phyloP scores from a whole-genome alignment of 1,284 basidiomycete species.

The Sporisorium graminicola region DNA sequence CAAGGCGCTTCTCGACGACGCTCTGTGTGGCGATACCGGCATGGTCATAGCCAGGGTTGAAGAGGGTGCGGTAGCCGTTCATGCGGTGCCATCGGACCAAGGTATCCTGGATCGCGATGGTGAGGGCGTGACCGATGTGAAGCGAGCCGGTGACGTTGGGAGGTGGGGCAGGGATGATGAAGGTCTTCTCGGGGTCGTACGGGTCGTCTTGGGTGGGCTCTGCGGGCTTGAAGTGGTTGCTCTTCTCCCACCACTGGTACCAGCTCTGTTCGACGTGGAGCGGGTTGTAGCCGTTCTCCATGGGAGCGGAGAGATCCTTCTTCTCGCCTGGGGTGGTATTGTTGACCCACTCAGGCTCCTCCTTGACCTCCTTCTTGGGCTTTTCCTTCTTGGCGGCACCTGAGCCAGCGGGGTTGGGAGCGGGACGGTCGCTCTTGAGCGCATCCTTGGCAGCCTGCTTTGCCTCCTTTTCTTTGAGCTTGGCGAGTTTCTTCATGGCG shows the following conservation, averaged over 20 bases:
- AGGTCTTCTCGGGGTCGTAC: slow-evolving; percentile 72
- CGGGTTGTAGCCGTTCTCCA: slow-evolving; percentile 93
- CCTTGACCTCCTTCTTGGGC: slow-evolving; percentile 65
- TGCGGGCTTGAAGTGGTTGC: slow-evolving; percentile 88
- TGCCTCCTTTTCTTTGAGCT: slow-evolving; percentile 64
- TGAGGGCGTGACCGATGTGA: slow-evolving; percentile 96
- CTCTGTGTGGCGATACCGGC: slow-evolving; percentile 99
- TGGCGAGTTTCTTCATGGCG: slow-evolving; percentile 64
- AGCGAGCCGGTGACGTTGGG: slow-evolving; percentile 98
- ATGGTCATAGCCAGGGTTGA: slow-evolving; percentile 96
- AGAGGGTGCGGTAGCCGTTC: slow-evolving; percentile 91
- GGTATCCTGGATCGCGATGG: slow-evolving; percentile 90
- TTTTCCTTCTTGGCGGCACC: slow-evolving; percentile 66
- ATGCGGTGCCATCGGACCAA: slow-evolving; percentile 74
- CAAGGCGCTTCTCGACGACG: slow-evolving; percentile 93
- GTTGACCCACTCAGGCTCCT: slow-evolving; percentile 66
- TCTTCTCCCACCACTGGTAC: slow-evolving; percentile 97
- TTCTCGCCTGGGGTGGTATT: slow-evolving; percentile 64
- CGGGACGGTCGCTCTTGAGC: slow-evolving; percentile 59
- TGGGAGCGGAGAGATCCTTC: slow-evolving; percentile 81
- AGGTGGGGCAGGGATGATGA: slow-evolving; percentile 91
- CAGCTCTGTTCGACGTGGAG: slow-evolving; percentile 94
- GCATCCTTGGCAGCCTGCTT: slow-evolving; percentile 64
- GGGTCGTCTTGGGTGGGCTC: slow-evolving; percentile 66
- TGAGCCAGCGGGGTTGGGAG: slow-evolving; percentile 30